Evolutionary conservation across 352 stramenopile genomes (phyloP).

Genomic region (Phytophthora hybrid): DNA sequence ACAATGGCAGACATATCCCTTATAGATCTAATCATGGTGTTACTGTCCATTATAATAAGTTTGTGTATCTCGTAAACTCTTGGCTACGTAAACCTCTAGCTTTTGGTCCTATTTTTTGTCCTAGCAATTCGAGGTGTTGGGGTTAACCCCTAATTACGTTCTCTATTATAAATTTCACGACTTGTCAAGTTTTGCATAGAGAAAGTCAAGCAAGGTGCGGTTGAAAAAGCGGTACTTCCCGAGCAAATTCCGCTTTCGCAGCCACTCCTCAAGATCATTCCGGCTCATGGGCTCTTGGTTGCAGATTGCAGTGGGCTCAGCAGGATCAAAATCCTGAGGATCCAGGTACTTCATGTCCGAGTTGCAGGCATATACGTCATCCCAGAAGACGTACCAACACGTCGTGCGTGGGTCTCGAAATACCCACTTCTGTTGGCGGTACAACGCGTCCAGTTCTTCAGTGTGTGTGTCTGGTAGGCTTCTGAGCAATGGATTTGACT

Average conservation of each 20-base stretch:
- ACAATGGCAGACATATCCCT: no score
- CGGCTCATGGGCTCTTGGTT: conserved; percentile 38
- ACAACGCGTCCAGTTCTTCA: conserved; percentile 7
- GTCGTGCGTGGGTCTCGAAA: conserved; percentile 25
- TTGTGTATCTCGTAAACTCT: no score
- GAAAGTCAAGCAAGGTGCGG: neutral
- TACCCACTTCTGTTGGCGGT: conserved; percentile 25
- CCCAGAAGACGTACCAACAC: conserved; percentile 56
- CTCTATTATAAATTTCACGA: neutral
- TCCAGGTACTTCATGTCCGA: conserved; percentile 29
- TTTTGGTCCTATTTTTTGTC: no score
- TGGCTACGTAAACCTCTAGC: no score
- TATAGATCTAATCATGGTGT: no score
- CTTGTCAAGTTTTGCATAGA: conserved; percentile 3
- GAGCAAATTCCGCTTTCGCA: conserved; percentile 20
- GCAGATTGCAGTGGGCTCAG: conserved; percentile 27
- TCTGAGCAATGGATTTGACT: conserved; percentile 1
- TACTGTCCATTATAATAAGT: no score
- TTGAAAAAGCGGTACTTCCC: neutral
- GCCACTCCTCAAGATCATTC: conserved; percentile 25
- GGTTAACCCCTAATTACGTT: no score
- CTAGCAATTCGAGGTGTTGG: no score
- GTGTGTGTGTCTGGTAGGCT: conserved; percentile 1
- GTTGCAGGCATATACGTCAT: conserved; percentile 45
- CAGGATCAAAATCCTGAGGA: conserved; percentile 26